These are phyloP conservation scores for Rhytidiadelphus loreus DNA, from an alignment of 225 moss, liverwort and hornwort species.

Conservation along the genomic window DNA sequence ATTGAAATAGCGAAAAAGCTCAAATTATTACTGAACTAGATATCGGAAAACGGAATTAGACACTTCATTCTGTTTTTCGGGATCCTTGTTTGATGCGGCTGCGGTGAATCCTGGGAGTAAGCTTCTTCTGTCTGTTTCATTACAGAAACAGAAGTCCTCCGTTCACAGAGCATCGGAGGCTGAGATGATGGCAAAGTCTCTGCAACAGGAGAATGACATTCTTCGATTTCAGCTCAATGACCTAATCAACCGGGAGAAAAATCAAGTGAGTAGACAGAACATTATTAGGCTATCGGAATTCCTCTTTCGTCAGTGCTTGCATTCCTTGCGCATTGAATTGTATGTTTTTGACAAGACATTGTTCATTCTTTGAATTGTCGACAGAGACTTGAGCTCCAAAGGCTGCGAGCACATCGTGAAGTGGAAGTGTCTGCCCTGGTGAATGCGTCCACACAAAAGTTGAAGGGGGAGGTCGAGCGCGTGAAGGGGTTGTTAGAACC, in stretches of 20 bases:
- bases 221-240: conserved; percentile 94
- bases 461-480: conserved; percentile 80
- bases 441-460: conserved; percentile 64
- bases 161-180: conserved; percentile 40
- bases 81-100: not conserved
- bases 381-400: conserved; percentile 84
- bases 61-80: not conserved
- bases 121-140: not conserved
- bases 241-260: conserved; percentile 74
- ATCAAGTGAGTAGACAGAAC: conserved; percentile 40
- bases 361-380: not conserved
- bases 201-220: conserved; percentile 85
- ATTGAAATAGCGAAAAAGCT: not conserved
- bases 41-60: not conserved
- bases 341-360: not conserved
- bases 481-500: conserved; percentile 64
- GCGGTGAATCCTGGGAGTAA: not conserved
- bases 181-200: conserved; percentile 55
- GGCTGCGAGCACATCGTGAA: conserved; percentile 80
- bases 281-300: not conserved
- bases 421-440: conserved; percentile 83
- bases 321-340: not conserved
- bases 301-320: not conserved
- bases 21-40: too few relatives aligned
- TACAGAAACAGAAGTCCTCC: conserved; percentile 19